These are phyloP conservation scores for Kluyveromyces marxianus DNA, from an alignment of 1,139 yeast species.

Conservation along the genomic window DNA sequence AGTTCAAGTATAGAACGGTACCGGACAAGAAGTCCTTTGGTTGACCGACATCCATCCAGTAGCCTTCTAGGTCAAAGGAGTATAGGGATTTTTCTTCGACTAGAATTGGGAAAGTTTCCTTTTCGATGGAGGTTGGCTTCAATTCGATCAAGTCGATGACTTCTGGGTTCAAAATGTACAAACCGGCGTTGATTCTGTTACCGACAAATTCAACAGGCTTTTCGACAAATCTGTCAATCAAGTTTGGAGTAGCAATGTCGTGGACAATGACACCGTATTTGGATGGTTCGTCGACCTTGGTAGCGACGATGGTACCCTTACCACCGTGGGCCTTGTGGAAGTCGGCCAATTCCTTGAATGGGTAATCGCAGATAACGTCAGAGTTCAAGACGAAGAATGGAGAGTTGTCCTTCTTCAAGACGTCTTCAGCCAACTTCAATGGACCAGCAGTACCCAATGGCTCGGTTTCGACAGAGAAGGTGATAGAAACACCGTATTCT, in stretches of 20 bases:
- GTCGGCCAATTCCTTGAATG: slow-evolving; percentile 82
- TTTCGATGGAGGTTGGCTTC: slow-evolving; percentile 98
- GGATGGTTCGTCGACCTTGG: slow-evolving; percentile 98
- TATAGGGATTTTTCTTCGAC: slow-evolving; percentile 84
- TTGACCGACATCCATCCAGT: slow-evolving; percentile 99
- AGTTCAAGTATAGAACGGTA: slow-evolving; percentile 83
- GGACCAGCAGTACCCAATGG: slow-evolving; percentile 99
- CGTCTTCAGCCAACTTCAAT: slow-evolving; percentile 89
- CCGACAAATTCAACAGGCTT: slow-evolving; percentile 99
- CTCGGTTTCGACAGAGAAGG: slow-evolving; percentile 98
- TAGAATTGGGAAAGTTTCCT: slow-evolving; percentile 97
- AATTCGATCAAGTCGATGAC: slow-evolving; percentile 94
- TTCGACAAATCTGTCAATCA: slow-evolving; percentile 97
- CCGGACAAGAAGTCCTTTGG: slow-evolving; percentile 99
- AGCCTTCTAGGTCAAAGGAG: slow-evolving; percentile 97
- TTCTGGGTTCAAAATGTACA: slow-evolving; percentile 92
- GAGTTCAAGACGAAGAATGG: slow-evolving; percentile 98
- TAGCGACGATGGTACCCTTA: slow-evolving; percentile 96
- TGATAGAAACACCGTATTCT: slow-evolving; percentile 88
- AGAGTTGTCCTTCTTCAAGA: slow-evolving; percentile 86
- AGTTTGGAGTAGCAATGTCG: slow-evolving; percentile 84
- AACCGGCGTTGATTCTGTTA: slow-evolving; percentile 96
- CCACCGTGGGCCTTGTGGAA: slow-evolving; percentile 97
- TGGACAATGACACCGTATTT: slow-evolving; percentile 99
- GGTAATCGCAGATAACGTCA: slow-evolving; percentile 97